Base-by-base conservation (phyloP, 176 grass and related monocot species). In the Oryza rufipogon region DNA sequence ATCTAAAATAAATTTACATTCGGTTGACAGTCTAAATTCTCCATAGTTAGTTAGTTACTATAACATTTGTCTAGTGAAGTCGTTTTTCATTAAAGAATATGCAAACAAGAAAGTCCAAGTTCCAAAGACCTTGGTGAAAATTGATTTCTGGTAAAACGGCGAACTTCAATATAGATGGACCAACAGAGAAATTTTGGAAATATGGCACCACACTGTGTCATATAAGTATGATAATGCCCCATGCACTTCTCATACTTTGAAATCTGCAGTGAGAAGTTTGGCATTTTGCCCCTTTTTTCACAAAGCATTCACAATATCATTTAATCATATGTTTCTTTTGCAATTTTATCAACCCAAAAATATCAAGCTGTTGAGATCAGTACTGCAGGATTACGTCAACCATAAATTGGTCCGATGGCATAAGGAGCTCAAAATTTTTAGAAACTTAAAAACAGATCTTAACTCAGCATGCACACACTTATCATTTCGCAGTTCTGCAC, bases 1-100 rank as follows among this genome's bases (percentile, higher is more conserved):
- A 79, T 65, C 2, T 58, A 56, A 63, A 85, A 48, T 86, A 86
- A 11, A 68, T 32, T 46, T 25, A 39, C 25, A 28, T 48, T 54
- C 10, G 58, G 13, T 73, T 47, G 73, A 45, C 19, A 60, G 16
- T 86, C 26, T 81, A 78, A 19, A 47, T 6, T 30, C 58, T 47
- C 46, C 34, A 26, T 3, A 30, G 15, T 61, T 20, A 30, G 28
- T 30, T 30, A 30, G 28, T 32, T 32, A 20, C 48, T 61, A 63
- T 15, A 51, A 38, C 17, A 84, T 23, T 41, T 54, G 15, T 52
- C 30, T 69, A 51, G 39, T 76, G 33, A 85, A 80, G 2, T 54
- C 9, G 11, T 41, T 64, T 71, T n/a, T 1, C 45, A 30, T 47
- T 7, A 20, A 64, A 7, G 34, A 49, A 73, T 4, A 49, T 3